Base-by-base conservation (phyloP, 1,139 yeast genomes). In the Pichia sp. region DNA sequence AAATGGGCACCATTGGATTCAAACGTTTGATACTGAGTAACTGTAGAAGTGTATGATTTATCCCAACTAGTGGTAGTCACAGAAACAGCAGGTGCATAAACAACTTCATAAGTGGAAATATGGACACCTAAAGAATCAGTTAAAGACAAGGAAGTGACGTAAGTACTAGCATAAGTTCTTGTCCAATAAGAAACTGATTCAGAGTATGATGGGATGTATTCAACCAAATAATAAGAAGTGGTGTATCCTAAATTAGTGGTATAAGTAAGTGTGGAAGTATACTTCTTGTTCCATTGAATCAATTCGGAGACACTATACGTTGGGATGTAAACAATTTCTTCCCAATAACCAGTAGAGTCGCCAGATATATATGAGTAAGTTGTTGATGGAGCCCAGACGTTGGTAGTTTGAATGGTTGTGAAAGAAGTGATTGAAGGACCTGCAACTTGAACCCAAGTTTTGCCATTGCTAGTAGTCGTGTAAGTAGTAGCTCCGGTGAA, bases 181-280 rank as follows among this genome's bases (percentile, higher is more conserved):
- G 34, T 28, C 51, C 53, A 44, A 18, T 39, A 45, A n/a, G 31
- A 39, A 28, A 40, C 39, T 15, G 51, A 38, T 17, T 17, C 20
- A 8, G 43, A 38, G 28, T 47, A 47, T 3, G 51, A 44, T 31
- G 51, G 53, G 18, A 47, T 41, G 10, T 39, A 35, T 19, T 46
- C 36, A 18, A 41, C n/a, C 11, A 38, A 17, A 18, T 27, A 21
- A 7, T 28, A 15, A 2, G 40, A 34, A 2, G 12, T 20, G 7
- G 30, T 39, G 27, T 22, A 10, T 15, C 44, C 41, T 1, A 17
- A 11, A 19, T 24, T 22, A 4, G 28, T 30, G 6, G 40, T 15
- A 15, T 28, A 11, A 2, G 48, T 44, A 12, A 22, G 4, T 20
- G 7, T 8, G 8, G 39, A 18, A 3, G 49, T 30, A 24, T 41